Percentiles rank a stretch among this genome's conserved stretches.
Evolutionary conservation across 2,329 filamentous ascomycete genomes (phyloP).

Genomic region (Sarocladium kiliense): DNA sequence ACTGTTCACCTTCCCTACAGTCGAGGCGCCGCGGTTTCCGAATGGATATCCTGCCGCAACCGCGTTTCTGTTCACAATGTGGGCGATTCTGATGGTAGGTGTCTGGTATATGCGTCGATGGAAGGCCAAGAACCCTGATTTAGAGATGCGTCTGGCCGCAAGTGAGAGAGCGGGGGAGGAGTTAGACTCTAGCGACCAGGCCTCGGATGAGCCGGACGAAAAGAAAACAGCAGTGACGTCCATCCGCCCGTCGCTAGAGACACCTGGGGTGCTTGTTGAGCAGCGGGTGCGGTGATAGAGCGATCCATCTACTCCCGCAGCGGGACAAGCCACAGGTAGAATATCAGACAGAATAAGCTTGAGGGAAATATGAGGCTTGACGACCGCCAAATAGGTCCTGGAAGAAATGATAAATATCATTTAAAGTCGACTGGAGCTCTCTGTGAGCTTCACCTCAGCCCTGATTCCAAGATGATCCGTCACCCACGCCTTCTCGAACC

Average conservation of each 20-base stretch:
- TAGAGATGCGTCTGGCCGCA: constrained; percentile 15
- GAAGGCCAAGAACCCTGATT: constrained; percentile 16
- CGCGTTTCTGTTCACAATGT: constrained; percentile 21
- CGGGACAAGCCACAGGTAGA: too few relatives aligned
- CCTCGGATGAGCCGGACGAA: neutral
- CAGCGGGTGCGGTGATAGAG: too few relatives aligned
- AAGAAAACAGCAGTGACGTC: neutral
- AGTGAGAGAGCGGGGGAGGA: neutral
- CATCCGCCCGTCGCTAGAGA: neutral
- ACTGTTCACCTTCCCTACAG: constrained; percentile 22
- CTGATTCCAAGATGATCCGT: constrained; percentile 45
- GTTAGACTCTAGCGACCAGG: neutral
- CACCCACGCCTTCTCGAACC: constrained; percentile 39
- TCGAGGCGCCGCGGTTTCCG: constrained; percentile 20
- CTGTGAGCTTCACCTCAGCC: constrained; percentile 17
- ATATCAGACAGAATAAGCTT: too few relatives aligned
- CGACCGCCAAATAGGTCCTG: too few relatives aligned
- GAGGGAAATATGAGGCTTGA: too few relatives aligned
- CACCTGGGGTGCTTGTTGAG: neutral
- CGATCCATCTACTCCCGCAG: too few relatives aligned
- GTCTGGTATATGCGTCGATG: constrained; percentile 21
- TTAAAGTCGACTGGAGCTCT: neutral
- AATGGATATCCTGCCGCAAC: constrained; percentile 21
- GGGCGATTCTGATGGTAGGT: constrained; percentile 21
- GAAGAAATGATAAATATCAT: too few relatives aligned